phyloP scores from a whole-genome alignment of 2,329 filamentous ascomycete genomes.

The Elsinoe fawcettii region DNA sequence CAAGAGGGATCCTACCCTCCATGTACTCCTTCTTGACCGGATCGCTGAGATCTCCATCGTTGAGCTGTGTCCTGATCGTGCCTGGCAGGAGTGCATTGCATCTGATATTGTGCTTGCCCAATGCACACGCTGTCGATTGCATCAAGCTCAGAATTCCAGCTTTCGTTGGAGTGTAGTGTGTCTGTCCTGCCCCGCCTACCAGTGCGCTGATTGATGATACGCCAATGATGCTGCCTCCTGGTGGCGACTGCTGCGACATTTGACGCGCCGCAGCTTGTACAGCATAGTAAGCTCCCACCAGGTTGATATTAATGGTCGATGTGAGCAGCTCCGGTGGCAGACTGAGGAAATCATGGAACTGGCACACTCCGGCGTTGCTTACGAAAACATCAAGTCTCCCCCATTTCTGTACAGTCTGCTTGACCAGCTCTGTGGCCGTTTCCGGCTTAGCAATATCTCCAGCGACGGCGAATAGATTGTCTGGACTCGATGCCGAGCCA shows the following conservation, averaged over 20 bases:
- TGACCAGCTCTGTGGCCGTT: conserved; percentile 62
- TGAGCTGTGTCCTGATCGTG: conserved; percentile 75
- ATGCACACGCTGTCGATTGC: conserved; percentile 71
- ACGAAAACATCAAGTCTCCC: conserved; percentile 60
- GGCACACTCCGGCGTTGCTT: conserved; percentile 80
- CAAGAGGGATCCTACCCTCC: conserved; percentile 73
- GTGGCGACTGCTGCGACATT: conserved; percentile 55
- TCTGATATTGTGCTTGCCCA: conserved; percentile 67
- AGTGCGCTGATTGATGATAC: conserved; percentile 66
- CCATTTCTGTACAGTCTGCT: conserved; percentile 54
- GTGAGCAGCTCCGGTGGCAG: conserved; percentile 63
- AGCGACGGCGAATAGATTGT: conserved; percentile 54
- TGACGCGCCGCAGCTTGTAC: conserved; percentile 78
- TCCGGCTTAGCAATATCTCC: conserved; percentile 72
- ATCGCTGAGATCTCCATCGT: conserved; percentile 71
- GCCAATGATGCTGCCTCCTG: conserved; percentile 73
- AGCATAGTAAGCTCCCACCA: conserved; percentile 81
- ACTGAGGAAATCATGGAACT: conserved; percentile 77
- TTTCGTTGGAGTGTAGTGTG: conserved; percentile 85
- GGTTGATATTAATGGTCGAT: conserved; percentile 68
- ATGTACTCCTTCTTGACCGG: conserved; percentile 66
- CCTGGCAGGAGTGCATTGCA: conserved; percentile 81
- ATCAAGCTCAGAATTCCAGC: conserved; percentile 73
- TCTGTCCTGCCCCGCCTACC: conserved; percentile 69
- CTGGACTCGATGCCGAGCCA: conserved; percentile 30